Evolutionary conservation across 2,329 filamentous ascomycete species (phyloP), one percentile per base, ranked within the genome.

Genomic region (Talaromyces atroroseus): DNA sequence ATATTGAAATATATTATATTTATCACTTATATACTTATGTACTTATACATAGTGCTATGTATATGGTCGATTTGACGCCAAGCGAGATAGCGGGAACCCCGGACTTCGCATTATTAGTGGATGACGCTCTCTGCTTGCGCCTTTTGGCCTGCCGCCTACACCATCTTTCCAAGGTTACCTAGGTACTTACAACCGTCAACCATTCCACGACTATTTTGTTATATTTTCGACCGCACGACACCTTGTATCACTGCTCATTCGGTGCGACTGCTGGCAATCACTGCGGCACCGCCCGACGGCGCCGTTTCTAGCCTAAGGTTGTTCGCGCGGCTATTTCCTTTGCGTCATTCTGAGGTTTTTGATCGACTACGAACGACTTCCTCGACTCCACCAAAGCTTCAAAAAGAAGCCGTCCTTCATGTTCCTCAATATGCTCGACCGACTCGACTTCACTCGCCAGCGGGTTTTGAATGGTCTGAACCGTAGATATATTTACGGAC

Each of bases 401-500:
- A 11, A 16, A 48, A 34, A 48, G n/a, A 4, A 2, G 5, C 12
- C 20, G 10, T 34, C 24, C 40, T 32, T 38, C 3, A 52, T 52
- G 52, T 44, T 49, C 29, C 54, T 58, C 55, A 56, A 49, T 60
- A 59, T 59, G 57, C 56, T 60, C 65, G 69, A 57, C 40, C 77
- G 77, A 74, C 66, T 78, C 56, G 69, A 71, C 58, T 63, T 64
- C 52, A 64, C 68, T 58, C 74, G 74, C 60, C 69, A 70, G 56
- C 72, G 69, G 65, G 66, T 75, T 51, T 65, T 78, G 45, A 69
- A 76, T 65, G 73, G 70, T 60, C 64, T 79, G 56, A 78, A 78
- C 58, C 67, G 70, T 60, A 70, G 73, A 63, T 79, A 78, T 62
- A 74, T 79, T 48, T 75, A 75, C 64, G 73, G 73, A 66, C 72